Evolutionary conservation across 1,284 basidiomycete species (phyloP), one percentile per base, ranked within the genome.

Genomic region (Inonotus hispidus): DNA sequence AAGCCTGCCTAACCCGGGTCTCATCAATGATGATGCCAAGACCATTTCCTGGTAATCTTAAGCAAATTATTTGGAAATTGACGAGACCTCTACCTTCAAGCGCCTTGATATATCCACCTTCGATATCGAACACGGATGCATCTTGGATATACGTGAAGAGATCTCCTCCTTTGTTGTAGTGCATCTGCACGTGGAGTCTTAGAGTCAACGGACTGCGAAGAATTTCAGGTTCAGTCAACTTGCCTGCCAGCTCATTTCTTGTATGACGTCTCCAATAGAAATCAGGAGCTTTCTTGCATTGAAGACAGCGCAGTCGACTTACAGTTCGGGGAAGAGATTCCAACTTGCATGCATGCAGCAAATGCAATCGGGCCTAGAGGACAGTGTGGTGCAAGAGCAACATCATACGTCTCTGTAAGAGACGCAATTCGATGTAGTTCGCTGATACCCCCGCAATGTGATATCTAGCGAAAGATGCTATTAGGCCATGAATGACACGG

Each of bases 1-100:
- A 78, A 14, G 77, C 77, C 60, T 79, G 75, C 35, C 85, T 74
- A 10, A 92, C 85, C 21, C 87, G 69, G 14, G 74, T 71, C 71
- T 91, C 88, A 68, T 91, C 81, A 64, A 91, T 79, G 65, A 83
- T 76, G 47, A 91, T 82, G 13, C 88, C 90, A 6, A 92, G 73
- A 6, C 89, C 89, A 10, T 85, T 81, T 0, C 79, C 83, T 83
- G 57, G 21, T 35, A 16, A 35, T 29, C 4, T 27, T 52, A 19
- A 38, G 19, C 19, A n/a, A 43, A 60, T 3, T 23, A 41, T 14
- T 16, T 16, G 13, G 14, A 43, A 32, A 13, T 50, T 21, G 27
- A 39, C 21, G 29, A 14, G 16, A 47, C 10, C 27, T 38, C 39
- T 57, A 79, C 81, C 79, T 66, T 78, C 73, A 6, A 86, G 74